Evolutionary conservation across 2,329 filamentous ascomycete genomes (phyloP), one percentile per base, ranked within the genome.

Genomic region (Calcarisporium arbuscula): DNA sequence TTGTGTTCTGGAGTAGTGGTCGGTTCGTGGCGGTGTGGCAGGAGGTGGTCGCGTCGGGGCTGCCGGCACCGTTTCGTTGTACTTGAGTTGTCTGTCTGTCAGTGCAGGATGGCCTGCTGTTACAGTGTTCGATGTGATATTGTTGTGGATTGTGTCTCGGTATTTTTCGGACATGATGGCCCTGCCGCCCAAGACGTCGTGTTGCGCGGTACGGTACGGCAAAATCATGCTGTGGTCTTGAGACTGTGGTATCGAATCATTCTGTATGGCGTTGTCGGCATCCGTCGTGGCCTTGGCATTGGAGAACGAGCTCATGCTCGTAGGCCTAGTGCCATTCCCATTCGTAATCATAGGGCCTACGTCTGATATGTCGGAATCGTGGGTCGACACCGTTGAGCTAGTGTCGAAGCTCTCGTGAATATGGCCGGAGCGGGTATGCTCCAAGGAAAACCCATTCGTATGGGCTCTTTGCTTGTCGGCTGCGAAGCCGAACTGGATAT

Each of bases 221-320:
- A 60, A 41, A 29, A 38, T 39, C 27, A 46, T 36, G 28, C 35
- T 44, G 36, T 51, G 57, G 38, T 60, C 57, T 31, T 46, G 39
- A 19, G 39, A 35, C 32, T 51, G 49, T 30, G 39, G 34, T 41
- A 33, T 39, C 25, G 28, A 46, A 35, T 34, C 45, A 49, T 55
- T 52, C 33, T 37, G 58, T 50, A 40, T 41, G 38, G 46, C 48
- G 26, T 42, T 34, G n/a, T 51, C 50, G 40, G 50, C 53, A n/a
- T n/a, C n/a, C n/a, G n/a, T n/a, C 41, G 53, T 51, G 38, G 67
- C 62, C 47, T 65, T 67, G 44, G 70, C 74, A 53, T 80, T 79
- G 46, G 72, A 68, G 51, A 76, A 51, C 23, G 74, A 70, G 56
- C 67, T 74, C 61, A 80, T 73, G 59, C 70, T 80, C 51, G 74